Conservation (phyloP, 2,329 filamentous ascomycete species). For the Cercospora berteroae region DNA sequence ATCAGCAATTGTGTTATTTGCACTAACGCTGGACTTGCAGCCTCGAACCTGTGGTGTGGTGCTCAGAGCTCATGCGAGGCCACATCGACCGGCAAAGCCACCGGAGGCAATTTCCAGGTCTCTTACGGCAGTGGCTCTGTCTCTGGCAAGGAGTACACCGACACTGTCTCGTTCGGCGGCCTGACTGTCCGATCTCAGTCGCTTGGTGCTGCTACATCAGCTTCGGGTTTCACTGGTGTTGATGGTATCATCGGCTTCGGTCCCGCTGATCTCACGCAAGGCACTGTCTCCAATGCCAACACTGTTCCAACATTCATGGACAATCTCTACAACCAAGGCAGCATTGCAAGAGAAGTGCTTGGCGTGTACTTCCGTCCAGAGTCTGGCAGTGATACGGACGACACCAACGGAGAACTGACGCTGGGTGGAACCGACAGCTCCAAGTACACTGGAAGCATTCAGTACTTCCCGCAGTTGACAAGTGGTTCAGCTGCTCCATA, state of each 20-base stretch:
- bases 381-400: slow-evolving; percentile 22
- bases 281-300: slow-evolving; percentile 25
- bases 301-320: slow-evolving; percentile 28
- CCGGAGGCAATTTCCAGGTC: slow-evolving; percentile 19
- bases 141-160: slow-evolving; percentile 25
- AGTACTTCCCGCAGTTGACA: slow-evolving; percentile 55
- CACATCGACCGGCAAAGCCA: slow-evolving; percentile 22
- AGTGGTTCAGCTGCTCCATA: slow-evolving; percentile 55
- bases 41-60: slow-evolving; percentile 28
- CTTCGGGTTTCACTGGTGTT: slow-evolving; percentile 20
- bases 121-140: slow-evolving; percentile 26
- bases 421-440: slow-evolving; percentile 49
- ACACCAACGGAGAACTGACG: slow-evolving; percentile 25
- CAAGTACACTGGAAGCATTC: slow-evolving; percentile 56
- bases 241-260: slow-evolving; percentile 26
- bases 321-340: slow-evolving; percentile 24
- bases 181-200: slow-evolving; percentile 21
- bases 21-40: slow-evolving; percentile 12
- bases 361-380: slow-evolving; percentile 27
- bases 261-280: slow-evolving; percentile 22
- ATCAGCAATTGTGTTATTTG: background rate
- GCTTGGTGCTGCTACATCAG: slow-evolving; percentile 19
- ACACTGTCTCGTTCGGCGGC: slow-evolving; percentile 22
- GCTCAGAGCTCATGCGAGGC: slow-evolving; percentile 23
- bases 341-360: slow-evolving; percentile 24